These are phyloP conservation scores for Podospora pseudoanserina DNA, from an alignment of 495 filamentous ascomycete genomes.

Conservation along the genomic window DNA sequence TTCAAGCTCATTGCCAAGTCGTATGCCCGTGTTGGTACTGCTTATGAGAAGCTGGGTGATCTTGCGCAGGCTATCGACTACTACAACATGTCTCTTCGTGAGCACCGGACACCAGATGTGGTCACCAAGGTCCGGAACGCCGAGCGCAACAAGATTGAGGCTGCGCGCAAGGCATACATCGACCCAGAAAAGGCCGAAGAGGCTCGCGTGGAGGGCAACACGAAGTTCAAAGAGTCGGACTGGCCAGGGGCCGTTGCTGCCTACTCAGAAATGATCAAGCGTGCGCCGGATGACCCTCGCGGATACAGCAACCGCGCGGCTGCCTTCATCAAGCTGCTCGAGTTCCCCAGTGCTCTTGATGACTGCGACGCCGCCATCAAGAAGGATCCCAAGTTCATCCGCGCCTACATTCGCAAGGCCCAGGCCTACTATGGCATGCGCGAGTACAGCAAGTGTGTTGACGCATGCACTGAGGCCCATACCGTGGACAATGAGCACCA, in stretches of 20 bases:
- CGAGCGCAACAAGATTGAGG: conserved; percentile 80
- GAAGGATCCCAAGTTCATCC: conserved; percentile 88
- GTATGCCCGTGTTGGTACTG: conserved; percentile 82
- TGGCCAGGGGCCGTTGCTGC: conserved; percentile 95
- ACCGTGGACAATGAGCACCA: conserved; percentile 64
- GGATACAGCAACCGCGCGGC: conserved; percentile 97
- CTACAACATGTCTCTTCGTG: conserved; percentile 89
- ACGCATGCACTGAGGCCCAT: conserved; percentile 77
- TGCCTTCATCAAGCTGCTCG: conserved; percentile 91
- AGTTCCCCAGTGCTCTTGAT: conserved; percentile 86
- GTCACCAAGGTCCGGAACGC: conserved; percentile 89
- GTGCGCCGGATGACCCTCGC: conserved; percentile 84
- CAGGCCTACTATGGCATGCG: conserved; percentile 94
- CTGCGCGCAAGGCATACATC: conserved; percentile 76
- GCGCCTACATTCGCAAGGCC: conserved; percentile 91
- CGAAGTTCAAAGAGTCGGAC: conserved; percentile 94
- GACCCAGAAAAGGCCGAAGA: conserved; percentile 91
- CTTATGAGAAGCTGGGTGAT: conserved; percentile 86
- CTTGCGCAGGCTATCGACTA: conserved; percentile 77
- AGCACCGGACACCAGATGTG: conserved; percentile 94
- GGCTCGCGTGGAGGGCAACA: conserved; percentile 88
- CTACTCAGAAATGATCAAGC: conserved; percentile 97
- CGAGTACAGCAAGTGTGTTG: conserved; percentile 90
- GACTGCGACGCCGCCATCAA: conserved; percentile 91
- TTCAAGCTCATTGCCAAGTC: conserved; percentile 98